Base-by-base conservation (phyloP, 192 early-diverging fungal species). In the Backusella australiensis region DNA sequence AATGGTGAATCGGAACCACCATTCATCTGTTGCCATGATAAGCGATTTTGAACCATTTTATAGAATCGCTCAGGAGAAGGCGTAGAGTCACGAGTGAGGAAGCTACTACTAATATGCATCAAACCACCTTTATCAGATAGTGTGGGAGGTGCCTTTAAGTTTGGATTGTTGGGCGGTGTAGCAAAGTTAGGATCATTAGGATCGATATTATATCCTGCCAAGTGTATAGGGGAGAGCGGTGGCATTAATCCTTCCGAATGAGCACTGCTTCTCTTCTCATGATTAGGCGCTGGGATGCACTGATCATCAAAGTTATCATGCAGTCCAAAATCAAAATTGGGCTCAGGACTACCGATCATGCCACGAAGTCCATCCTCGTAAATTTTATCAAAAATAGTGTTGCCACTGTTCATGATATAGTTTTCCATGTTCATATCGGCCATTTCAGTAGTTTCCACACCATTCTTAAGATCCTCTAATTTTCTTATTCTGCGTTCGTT, bases 301-400 rank as follows among this genome's bases (percentile, higher is more conserved):
- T 71, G 42, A 49, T 71, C 70, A 68, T 68, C 67, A 69, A 69
- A 8, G 12, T 32, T 23, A 71, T 71, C 70, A 34, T 41, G 42
- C 14, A 39, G 70, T 34, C 26, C 15, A 63, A 42, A 52, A 56
- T 72, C 69, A 34, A 49, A 53, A 56, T 77, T 67, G 8, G 73
- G 66, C 15, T 81, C 80, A 5, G 80, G 80, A 12, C 76, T 77
- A 63, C 42, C 71, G 42, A 83, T 75, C 74, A 78, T 65, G 8
- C 82, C 82, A 34, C 78, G 71, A 32, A 83, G 56, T 19, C 78
- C 82, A 69, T 83, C 78, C 67, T 79, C 82, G 49, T 83, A 83
- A 21, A 83, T 83, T 65, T 80, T 83, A 36, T 83, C 82, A 46
- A 83, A 83, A 26, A 83, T 80, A 29, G 82, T 83, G 39, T 79